Conservation (phyloP, 441 rosid genomes). For the Mallotus japonicus region DNA sequence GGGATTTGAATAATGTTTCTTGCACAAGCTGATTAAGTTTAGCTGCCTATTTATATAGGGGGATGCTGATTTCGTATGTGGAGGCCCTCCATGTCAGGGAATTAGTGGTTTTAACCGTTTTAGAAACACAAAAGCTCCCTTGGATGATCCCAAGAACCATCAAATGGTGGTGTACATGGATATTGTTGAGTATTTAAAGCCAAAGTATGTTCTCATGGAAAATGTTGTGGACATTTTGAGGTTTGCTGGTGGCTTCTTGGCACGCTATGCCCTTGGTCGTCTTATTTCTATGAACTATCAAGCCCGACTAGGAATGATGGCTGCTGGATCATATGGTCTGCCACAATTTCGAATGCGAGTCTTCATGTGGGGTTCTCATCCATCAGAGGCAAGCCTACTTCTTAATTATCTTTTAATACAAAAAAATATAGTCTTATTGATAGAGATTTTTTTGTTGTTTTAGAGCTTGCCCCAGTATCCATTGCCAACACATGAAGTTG, state of each 20-base stretch:
- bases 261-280: slow-evolving; percentile 16
- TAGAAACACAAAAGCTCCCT: slow-evolving; percentile 32
- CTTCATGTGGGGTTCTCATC: slow-evolving; percentile 23
- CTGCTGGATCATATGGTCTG: slow-evolving; percentile 21
- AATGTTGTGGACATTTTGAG: slow-evolving; percentile 20
- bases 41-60: slow-evolving; percentile 2
- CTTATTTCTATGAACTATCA: slow-evolving; percentile 20
- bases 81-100: slow-evolving; percentile 46
- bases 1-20: neutral
- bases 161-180: slow-evolving; percentile 40
- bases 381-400: slow-evolving; percentile 7
- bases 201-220: slow-evolving; percentile 17
- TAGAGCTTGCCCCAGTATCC: slow-evolving; percentile 17
- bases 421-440: neutral
- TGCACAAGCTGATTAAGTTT: neutral
- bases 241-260: slow-evolving; percentile 20
- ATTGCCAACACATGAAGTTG: slow-evolving; percentile 19
- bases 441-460: neutral
- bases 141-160: slow-evolving; percentile 34
- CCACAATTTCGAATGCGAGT: slow-evolving; percentile 17
- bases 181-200: slow-evolving; percentile 20
- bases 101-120: slow-evolving; percentile 41
- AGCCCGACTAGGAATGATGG: slow-evolving; percentile 20
- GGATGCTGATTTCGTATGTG: slow-evolving; percentile 33
- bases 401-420: neutral